Conservation (phyloP, 1,284 basidiomycete genomes). For the Ganoderma lingzhi region DNA sequence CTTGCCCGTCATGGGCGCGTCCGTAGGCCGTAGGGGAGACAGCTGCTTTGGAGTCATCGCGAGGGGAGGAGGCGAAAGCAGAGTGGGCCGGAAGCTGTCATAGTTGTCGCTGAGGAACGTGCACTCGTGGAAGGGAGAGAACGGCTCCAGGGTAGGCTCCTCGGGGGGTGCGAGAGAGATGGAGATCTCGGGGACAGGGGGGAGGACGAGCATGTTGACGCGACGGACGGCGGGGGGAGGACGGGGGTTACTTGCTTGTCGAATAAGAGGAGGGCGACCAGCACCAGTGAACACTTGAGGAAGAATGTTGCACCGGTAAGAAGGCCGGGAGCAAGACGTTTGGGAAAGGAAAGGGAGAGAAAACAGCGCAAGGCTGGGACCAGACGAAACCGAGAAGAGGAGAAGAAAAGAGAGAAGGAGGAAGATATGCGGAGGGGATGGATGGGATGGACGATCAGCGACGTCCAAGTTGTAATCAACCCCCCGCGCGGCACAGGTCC, state of each 20-base stretch:
- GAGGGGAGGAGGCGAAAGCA: slow-evolving; percentile 65
- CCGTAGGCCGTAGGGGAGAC: slow-evolving; percentile 60
- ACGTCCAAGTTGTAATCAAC: slow-evolving; percentile 4
- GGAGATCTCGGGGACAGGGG: slow-evolving; percentile 67
- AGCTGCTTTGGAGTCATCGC: slow-evolving; percentile 52
- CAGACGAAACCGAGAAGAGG: slow-evolving; percentile 35
- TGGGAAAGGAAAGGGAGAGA: slow-evolving; percentile 32
- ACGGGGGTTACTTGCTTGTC: slow-evolving; percentile 26
- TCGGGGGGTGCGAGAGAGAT: slow-evolving; percentile 71
- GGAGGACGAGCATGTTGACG: slow-evolving; percentile 52
- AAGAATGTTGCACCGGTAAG: slow-evolving; percentile 37
- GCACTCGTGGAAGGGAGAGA: slow-evolving; percentile 69
- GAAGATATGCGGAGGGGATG: slow-evolving; percentile 23
- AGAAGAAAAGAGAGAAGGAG: slow-evolving; percentile 37
- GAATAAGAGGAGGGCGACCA: slow-evolving; percentile 48
- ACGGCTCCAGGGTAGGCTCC: slow-evolving; percentile 58
- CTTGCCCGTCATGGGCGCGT: slow-evolving; percentile 47
- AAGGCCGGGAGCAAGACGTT: slow-evolving; percentile 36
- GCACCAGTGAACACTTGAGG: slow-evolving; percentile 49
- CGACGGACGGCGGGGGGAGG: slow-evolving; percentile 30
- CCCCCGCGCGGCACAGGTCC: slow-evolving; percentile 9
- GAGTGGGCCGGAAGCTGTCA: slow-evolving; percentile 61
- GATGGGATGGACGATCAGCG: slow-evolving; percentile 20
- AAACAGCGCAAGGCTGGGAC: slow-evolving; percentile 36
- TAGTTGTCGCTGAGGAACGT: slow-evolving; percentile 43